Conservation (phyloP, 257 asterid species). For the Scutellaria baicalensis region DNA sequence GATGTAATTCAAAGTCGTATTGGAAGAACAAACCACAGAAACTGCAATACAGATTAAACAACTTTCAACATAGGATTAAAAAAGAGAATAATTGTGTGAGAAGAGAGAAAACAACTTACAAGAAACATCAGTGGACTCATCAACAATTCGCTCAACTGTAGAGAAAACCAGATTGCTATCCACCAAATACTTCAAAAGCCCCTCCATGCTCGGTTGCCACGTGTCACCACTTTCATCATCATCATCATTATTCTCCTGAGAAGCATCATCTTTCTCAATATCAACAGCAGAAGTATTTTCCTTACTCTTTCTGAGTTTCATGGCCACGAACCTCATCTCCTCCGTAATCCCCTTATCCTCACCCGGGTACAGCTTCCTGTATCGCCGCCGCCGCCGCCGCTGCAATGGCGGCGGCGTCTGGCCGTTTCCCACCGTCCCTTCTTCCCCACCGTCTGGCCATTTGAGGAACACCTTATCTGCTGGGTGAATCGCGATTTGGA, state of each 20-base stretch:
- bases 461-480: too few relatives aligned
- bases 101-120: conserved; percentile 36
- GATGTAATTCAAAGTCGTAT: not conserved
- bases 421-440: conserved; percentile 7
- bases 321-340: conserved; percentile 92
- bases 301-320: conserved; percentile 59
- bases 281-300: not conserved
- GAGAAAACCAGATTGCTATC: conserved; percentile 70
- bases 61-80: not conserved
- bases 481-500: too few relatives aligned
- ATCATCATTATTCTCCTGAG: not conserved
- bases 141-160: conserved; percentile 87
- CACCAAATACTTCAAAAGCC: conserved; percentile 75
- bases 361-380: conserved; percentile 81
- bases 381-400: conserved; percentile 48
- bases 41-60: not conserved
- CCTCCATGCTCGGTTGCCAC: conserved; percentile 80
- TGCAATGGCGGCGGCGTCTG: conserved; percentile 31
- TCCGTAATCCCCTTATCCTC: conserved; percentile 75
- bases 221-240: conserved; percentile 27
- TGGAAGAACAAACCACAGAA: not conserved
- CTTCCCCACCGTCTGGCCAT: too few relatives aligned
- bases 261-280: not conserved
- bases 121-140: conserved; percentile 84
- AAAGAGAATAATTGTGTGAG: not conserved